Evolutionary conservation across 1,139 yeast genomes (phyloP), one percentile per base, ranked within the genome.

Genomic region (Geotrichum klebahnii): DNA sequence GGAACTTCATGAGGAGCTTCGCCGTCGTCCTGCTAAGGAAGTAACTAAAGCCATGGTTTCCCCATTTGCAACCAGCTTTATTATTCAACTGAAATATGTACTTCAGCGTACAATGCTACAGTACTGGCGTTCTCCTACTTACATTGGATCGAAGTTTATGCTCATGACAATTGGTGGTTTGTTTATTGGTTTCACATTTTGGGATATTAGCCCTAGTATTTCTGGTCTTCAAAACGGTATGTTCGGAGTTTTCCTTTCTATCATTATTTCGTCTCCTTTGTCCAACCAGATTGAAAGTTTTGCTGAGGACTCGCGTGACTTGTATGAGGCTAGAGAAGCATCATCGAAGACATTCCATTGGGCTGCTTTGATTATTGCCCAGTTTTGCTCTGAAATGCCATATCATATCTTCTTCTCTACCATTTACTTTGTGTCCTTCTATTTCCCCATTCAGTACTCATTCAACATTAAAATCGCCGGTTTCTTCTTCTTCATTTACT

Each of bases 321-420:
- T 80, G 41, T 81, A 64, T 59, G 85, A 81, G 65, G 80, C 78
- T 14, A 73, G 87, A 64, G 88, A 81, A 61, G 75, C 79, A 45
- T 74, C 78, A 54, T 79, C 84, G 8, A 80, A 80, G 59, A 80
- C 84, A 53, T 81, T 78, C 69, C 84, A 80, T 58, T 81, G 85
- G 83, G 72, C 81, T 8, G 66, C 78, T 35, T 65, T 81, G 62
- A 66, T 81, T 33, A 45, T 79, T 10, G 66, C 80, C 2, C 83
- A 80, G 59, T 71, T 72, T 50, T 46, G 80, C 39, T 70, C 71
- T 53, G 86, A 81, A 62, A 57, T 79, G 19, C 84, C 84, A 3
- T 81, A 79, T 67, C 74, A 79, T 47, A 56, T 81, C 16, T 58
- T 79, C 28, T 73, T 76, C 53, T 72, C 79, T 19, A 73, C 82